These are phyloP conservation scores for Suillus brevipes DNA, from an alignment of 768 basidiomycete species.

Conservation along the genomic window DNA sequence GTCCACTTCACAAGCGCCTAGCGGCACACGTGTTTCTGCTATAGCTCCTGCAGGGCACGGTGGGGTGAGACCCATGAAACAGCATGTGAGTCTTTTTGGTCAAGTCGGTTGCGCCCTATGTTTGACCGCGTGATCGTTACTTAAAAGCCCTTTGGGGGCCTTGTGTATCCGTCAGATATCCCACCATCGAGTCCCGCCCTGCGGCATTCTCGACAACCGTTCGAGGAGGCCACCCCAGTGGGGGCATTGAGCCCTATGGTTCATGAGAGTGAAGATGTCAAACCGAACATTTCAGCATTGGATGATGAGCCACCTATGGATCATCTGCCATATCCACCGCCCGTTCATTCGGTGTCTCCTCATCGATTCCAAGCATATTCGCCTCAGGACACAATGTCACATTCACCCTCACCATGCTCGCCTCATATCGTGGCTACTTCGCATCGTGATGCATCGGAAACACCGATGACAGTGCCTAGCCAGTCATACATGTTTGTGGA, in stretches of 20 bases:
- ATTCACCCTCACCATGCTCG: conserved; percentile 17
- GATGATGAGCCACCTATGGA: conserved; percentile 31
- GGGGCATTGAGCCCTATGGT: neutral
- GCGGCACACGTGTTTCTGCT: conserved; percentile 1
- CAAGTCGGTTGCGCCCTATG: conserved; percentile 9
- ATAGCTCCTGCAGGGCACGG: neutral
- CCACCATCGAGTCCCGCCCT: conserved; percentile 13
- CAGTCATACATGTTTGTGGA: conserved; percentile 24
- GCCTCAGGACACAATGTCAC: conserved; percentile 16
- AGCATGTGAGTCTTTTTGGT: conserved; percentile 18
- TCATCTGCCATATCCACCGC: conserved; percentile 31
- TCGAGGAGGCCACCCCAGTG: neutral
- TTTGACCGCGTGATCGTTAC: neutral
- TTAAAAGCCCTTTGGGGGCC: conserved; percentile 11
- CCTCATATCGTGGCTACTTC: conserved; percentile 11
- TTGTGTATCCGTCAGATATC: conserved; percentile 1
- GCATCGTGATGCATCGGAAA: conserved; percentile 26
- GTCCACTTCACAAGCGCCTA: neutral
- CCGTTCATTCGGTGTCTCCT: conserved; percentile 21
- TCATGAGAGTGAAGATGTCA: conserved; percentile 8
- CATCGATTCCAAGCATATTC: conserved; percentile 20
- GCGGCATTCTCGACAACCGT: conserved; percentile 9
- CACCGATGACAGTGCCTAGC: conserved; percentile 11
- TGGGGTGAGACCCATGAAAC: neutral
- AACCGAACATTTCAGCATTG: conserved; percentile 10